A percentile compares a stretch with the other conserved stretches of the same genome.
Conservation (phyloP, 495 filamentous ascomycete genomes). For the Jackrogersella minutella region DNA sequence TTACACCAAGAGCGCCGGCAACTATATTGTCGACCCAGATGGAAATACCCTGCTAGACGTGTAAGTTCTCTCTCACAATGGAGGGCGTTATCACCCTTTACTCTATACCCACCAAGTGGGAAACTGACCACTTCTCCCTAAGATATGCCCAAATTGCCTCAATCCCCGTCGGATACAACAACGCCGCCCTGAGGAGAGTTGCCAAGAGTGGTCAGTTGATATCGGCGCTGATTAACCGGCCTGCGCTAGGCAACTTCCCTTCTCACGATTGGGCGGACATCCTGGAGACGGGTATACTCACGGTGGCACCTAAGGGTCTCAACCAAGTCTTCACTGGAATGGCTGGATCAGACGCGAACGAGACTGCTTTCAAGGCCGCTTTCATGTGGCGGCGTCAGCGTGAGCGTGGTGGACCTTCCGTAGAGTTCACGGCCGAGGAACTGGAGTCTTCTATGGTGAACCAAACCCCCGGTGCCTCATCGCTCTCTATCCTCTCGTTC, state of each 20-base stretch:
- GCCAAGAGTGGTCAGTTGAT: slow-evolving; percentile 81
- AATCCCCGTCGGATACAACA: slow-evolving; percentile 97
- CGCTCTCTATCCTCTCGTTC: slow-evolving; percentile 93
- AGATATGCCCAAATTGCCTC: slow-evolving; percentile 96
- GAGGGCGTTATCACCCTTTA: neutral
- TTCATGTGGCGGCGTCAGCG: slow-evolving; percentile 96
- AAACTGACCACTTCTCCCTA: slow-evolving; percentile 30
- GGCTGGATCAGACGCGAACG: slow-evolving; percentile 96
- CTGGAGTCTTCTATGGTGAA: slow-evolving; percentile 83
- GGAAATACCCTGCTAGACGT: slow-evolving; percentile 82
- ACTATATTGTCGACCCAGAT: slow-evolving; percentile 88
- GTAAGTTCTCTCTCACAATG: slow-evolving; percentile 61
- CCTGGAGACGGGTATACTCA: slow-evolving; percentile 86
- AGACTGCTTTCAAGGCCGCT: slow-evolving; percentile 98
- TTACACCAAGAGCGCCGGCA: slow-evolving; percentile 75
- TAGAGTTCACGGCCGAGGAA: slow-evolving; percentile 87
- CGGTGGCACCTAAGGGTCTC: slow-evolving; percentile 87
- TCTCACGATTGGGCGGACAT: slow-evolving; percentile 86
- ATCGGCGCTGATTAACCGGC: slow-evolving; percentile 87
- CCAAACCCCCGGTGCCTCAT: slow-evolving; percentile 79
- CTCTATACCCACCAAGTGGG: neutral
- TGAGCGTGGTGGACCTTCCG: slow-evolving; percentile 81
- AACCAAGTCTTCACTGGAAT: slow-evolving; percentile 97
- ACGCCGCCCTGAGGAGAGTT: slow-evolving; percentile 76
- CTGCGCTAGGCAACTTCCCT: slow-evolving; percentile 96